Percentiles rank a stretch among this genome's conserved stretches.
These are phyloP conservation scores for Diaporthe sp. DNA, from an alignment of 2,329 filamentous ascomycete genomes.

Conservation along the genomic window DNA sequence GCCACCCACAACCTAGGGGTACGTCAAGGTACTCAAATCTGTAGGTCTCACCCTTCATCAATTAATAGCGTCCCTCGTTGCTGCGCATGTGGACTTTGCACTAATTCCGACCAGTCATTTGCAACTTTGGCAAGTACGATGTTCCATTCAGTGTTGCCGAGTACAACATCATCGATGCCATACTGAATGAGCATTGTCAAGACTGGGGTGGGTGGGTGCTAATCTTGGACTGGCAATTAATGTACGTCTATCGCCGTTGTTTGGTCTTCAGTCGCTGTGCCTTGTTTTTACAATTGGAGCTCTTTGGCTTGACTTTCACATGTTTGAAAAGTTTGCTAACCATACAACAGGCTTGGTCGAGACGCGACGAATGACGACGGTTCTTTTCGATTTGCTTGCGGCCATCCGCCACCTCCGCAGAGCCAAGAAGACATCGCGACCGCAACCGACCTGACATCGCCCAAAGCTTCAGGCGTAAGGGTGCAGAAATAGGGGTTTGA, in stretches of 20 bases:
- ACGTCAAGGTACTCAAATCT: neutral
- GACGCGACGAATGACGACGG: conserved; percentile 8
- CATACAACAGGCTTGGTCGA: neutral
- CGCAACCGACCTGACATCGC: neutral
- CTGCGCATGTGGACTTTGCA: accelerated
- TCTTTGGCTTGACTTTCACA: neutral
- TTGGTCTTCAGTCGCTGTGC: neutral
- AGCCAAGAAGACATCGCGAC: neutral
- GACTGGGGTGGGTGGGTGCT: neutral
- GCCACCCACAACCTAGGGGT: neutral
- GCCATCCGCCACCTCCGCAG: neutral
- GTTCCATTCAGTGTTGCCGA: conserved; percentile 1
- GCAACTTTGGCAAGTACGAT: neutral
- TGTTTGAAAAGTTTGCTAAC: neutral
- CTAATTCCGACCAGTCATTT: neutral
- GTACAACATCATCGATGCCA: neutral
- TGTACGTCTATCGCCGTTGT: neutral
- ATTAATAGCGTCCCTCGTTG: no score
- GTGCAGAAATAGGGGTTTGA: neutral
- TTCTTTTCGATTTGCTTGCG: neutral
- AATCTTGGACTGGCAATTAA: neutral
- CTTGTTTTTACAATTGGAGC: neutral
- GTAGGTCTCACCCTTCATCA: neutral
- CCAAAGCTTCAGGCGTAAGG: neutral
- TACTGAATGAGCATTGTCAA: neutral